Evolutionary conservation across 2,329 filamentous ascomycete species (phyloP), one percentile per base, ranked within the genome.

Genomic region (Sclerotinia trifoliorum): DNA sequence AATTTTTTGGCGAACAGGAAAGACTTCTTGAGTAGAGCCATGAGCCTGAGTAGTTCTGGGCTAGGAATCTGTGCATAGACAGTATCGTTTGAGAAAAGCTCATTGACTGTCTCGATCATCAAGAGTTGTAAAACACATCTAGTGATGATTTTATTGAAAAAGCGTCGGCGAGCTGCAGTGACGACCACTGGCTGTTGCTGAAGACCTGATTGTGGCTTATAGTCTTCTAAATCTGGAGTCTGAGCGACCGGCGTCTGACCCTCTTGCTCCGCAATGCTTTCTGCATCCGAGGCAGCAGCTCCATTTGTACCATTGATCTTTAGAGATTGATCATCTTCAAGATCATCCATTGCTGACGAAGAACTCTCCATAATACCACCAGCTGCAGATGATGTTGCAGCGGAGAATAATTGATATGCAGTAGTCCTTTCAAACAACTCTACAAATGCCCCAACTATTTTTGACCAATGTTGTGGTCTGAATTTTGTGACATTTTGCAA

Each of bases 111-210:
- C 79, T 99, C 96, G 74, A 99, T 99, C 93, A 99, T 99, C 72
- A 99, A 88, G 2, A 99, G 86, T 79, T 99, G 96, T 11, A 99
- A 83, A 5, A 99, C 96, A 78, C 95, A 99, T 73, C 96, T 94
- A 19, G 94, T 97, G 79, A 99, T 99, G 79, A 99, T 99, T 74
- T 94, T 92, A 81, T 99, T 99, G 85, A 99, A 99, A 83, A 97
- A 97, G 65, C 94, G 90, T 48, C 95, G 88, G 35, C 95, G 91
- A 0, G 95, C 93, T 2, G 93, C 93, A 1, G 95, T 98, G 6
- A 99, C 94, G 0, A 96, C 91, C 7, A 97, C 86, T 0, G 94
- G 93, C 69, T 96, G 93, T 78, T 95, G 92, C 78, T 96, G 93
- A 19, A 93, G 83, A 66, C 86, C 88, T 32, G 87, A 86, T 49